Evolutionary conservation across 139 green algal species (phyloP), one percentile per base, ranked within the genome.

Genomic region (Zygnema circumcarinatum): DNA sequence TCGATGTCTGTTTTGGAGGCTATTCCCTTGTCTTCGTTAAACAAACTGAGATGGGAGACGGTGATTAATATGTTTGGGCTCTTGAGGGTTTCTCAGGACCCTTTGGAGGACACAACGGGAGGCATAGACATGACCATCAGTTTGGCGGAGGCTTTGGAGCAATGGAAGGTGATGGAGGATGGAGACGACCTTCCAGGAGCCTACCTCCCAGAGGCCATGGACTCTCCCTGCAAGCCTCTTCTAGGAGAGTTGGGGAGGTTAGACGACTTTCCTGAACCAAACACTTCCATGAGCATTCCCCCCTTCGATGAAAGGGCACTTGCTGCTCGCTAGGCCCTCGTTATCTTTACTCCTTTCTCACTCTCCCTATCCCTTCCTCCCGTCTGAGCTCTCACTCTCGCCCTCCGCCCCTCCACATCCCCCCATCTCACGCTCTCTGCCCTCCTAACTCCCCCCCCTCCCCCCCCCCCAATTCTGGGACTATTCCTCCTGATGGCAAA

Each of bases 161-260:
- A 87, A 74, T 87, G 81, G 81, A 54, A 87, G 67, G 81, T 76
- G 21, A 83, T 83, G 81, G 81, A 35, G 20, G 81, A 87, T 11
- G 81, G 81, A 0, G 81, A 87, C 1, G 81, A 87, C 11, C n/a
- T 87, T 42, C 81, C 81, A 36, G 81, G 67, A 1, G 81, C 56
- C 3, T 87, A 87, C 35, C 39, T 79, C 40, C 79, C 79, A 20
- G 79, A 76, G 1, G 35, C 36, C 25, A 35, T 20, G 39, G 76
- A 56, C 35, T 62, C 16, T 84, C 38, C 35, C 47, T 38, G 2
- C 47, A 62, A 54, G n/a, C 38, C 76, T 39, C 38, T 62, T 22
- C 76, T 38, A 32, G 38, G 33, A n/a, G 38, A 2, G 21, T 75
- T 25, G 38, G 76, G 39, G 2, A 40, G 33, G 38, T 25, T 32